Percentiles rank a stretch among this genome's conserved stretches.
These are phyloP conservation scores for Leccinum pachyderme DNA, from an alignment of 1,284 basidiomycete species.

Conservation along the genomic window DNA sequence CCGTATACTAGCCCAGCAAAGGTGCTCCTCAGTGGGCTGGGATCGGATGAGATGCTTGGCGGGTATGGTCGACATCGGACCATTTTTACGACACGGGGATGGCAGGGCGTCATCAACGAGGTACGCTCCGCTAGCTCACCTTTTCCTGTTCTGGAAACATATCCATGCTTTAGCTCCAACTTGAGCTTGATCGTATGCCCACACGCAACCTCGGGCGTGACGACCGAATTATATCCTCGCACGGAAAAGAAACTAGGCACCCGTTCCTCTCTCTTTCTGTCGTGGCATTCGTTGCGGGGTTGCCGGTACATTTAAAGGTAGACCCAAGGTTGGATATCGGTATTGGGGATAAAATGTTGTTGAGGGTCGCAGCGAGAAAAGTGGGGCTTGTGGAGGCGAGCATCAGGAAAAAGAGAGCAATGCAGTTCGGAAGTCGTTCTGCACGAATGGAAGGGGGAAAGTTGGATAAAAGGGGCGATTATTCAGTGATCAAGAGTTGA, in stretches of 20 bases:
- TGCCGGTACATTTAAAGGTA: constrained; percentile 81
- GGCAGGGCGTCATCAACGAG: constrained; percentile 78
- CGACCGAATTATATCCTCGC: constrained; percentile 86
- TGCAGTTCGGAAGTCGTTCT: constrained; percentile 95
- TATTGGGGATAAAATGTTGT: constrained; percentile 84
- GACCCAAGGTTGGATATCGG: constrained; percentile 70
- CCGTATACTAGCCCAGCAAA: constrained; percentile 74
- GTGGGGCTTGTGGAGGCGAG: constrained; percentile 72
- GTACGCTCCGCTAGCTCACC: constrained; percentile 37
- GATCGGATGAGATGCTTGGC: constrained; percentile 93
- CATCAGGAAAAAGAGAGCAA: constrained; percentile 83
- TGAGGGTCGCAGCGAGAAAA: constrained; percentile 68
- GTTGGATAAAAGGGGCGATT: constrained; percentile 55
- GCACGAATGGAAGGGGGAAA: constrained; percentile 77
- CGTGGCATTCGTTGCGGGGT: constrained; percentile 66
- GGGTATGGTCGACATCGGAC: constrained; percentile 91
- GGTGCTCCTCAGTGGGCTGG: constrained; percentile 89
- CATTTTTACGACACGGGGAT: constrained; percentile 66
- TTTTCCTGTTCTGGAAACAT: neutral
- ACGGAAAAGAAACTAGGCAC: constrained; percentile 88
- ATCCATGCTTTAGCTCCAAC: constrained; percentile 64
- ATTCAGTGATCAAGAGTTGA: constrained; percentile 29
- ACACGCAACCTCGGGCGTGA: constrained; percentile 90
- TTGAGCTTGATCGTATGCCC: constrained; percentile 91
- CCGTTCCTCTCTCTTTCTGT: constrained; percentile 85